These are phyloP conservation scores for Phascolomyces articulosus DNA, from an alignment of 371 early-diverging fungal species.

Conservation along the genomic window DNA sequence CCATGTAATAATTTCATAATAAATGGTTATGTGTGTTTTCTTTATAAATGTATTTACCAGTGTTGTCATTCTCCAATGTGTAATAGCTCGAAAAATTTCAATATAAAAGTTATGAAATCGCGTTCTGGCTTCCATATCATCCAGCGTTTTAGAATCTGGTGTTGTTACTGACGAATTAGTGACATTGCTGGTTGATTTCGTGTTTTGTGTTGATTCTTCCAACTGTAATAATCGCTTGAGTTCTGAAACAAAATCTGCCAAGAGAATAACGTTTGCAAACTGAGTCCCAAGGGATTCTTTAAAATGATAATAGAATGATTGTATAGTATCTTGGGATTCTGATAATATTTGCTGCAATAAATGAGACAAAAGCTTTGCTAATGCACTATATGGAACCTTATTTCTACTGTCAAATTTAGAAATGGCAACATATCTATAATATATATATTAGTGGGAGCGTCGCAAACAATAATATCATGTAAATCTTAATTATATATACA, in stretches of 20 bases:
- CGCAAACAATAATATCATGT: too few species aligned
- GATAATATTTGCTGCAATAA: constrained; percentile 46
- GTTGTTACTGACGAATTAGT: too few species aligned
- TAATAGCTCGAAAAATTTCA: constrained; percentile 40
- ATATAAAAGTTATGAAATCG: constrained; percentile 47
- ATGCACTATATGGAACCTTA: constrained; percentile 41
- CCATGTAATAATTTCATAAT: too few species aligned
- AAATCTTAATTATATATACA: too few species aligned
- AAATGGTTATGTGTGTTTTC: too few species aligned
- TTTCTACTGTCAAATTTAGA: constrained; percentile 44
- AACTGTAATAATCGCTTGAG: constrained; percentile 25
- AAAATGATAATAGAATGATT: constrained; percentile 32
- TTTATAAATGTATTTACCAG: constrained; percentile 41
- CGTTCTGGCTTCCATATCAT: constrained; percentile 38
- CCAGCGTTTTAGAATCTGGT: constrained; percentile 7
- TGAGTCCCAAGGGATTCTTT: constrained; percentile 33
- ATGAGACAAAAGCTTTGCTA: constrained; percentile 39
- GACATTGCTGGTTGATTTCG: too few species aligned
- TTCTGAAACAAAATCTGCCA: constrained; percentile 46
- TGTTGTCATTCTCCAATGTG: constrained; percentile 47
- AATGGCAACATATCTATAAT: constrained; percentile 38
- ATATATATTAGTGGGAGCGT: too few species aligned
- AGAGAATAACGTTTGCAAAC: constrained; percentile 31
- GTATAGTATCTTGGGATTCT: constrained; percentile 42
- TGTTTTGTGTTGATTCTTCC: background rate